Evolutionary conservation across 1,284 basidiomycete species (phyloP), one percentile per base, ranked within the genome.

Genomic region (Pseudozyma flocculosa): DNA sequence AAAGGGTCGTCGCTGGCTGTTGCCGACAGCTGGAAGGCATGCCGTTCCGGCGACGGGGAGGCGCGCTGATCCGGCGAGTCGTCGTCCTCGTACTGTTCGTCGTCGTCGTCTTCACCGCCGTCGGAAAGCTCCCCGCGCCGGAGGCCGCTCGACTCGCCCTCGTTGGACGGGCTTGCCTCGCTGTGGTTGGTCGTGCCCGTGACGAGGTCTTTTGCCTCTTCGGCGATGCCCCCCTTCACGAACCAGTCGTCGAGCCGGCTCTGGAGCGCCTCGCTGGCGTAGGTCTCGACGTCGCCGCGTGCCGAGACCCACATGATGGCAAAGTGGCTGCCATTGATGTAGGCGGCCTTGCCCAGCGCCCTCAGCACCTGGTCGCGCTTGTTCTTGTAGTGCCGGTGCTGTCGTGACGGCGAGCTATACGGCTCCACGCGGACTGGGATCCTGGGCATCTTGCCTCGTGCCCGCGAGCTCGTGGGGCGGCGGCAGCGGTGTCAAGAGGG

Each of bases 301-400:
- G 82, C 80, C 3, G 79, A 80, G 49, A 83, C 81, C 77, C 80
- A 82, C 46, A 82, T 71, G 55, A 84, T 80, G 50, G 82, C 81
- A 69, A 82, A 84, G 56, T 83, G 82, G 19, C 78, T 79, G 17
- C 82, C 82, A 67, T 83, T 83, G 78, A 82, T 82, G 70, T 72
- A 72, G 17, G 70, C 73, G 2, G 74, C 63, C 36, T 75, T 78
- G 57, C 82, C 82, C 17, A 83, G 78, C 0, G 80, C 77, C 29
- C 81, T 79, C 1, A 83, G 78, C 53, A 83, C 80, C 50, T 82
- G 78, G 62, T 83, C 82, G 54, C 82, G 80, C 61, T 83, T 83
- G 51, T 81, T 80, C 68, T 82, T 82, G 76, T 80, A 83, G 65
- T 83, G 82, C 14, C 82, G 74, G 45, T 81, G 82, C 61, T 82